Percentiles rank a stretch among this genome's conserved stretches.
phyloP scores from a whole-genome alignment of 371 early-diverging fungal species.

The Phascolomyces articulosus region DNA sequence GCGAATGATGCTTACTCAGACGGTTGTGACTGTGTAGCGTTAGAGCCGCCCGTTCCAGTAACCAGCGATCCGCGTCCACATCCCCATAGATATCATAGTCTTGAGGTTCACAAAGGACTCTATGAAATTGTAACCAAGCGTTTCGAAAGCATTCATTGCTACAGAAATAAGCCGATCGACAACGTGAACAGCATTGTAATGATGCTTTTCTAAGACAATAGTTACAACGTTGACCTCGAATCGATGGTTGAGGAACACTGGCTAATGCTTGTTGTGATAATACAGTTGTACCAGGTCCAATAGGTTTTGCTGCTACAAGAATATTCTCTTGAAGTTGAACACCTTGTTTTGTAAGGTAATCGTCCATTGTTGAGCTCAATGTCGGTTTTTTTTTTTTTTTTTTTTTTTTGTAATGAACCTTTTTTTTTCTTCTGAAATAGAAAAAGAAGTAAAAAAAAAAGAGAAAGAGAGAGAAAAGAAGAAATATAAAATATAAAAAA shows the following conservation, averaged over 20 bases:
- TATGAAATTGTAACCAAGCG: conserved; percentile 50
- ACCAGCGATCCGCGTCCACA: conserved; percentile 49
- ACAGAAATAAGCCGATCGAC: conserved; percentile 50
- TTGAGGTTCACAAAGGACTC: conserved; percentile 44
- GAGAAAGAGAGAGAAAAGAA: not conserved
- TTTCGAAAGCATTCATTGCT: conserved; percentile 50
- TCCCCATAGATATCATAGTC: conserved; percentile 38
- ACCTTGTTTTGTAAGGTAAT: conserved; percentile 4
- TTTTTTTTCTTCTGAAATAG: too few relatives aligned
- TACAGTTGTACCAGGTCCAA: conserved; percentile 29
- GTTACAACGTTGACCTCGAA: conserved; percentile 46
- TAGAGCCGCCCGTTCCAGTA: conserved; percentile 44
- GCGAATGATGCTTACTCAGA: conserved; percentile 53
- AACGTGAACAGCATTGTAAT: conserved; percentile 53
- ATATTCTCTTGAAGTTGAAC: not conserved
- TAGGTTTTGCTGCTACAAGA: conserved; percentile 1
- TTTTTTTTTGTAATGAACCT: too few relatives aligned
- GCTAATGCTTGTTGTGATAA: conserved; percentile 37
- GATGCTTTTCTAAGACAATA: conserved; percentile 40
- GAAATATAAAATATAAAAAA: not conserved
- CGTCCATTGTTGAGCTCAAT: conserved; percentile 13
- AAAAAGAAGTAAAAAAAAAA: not conserved
- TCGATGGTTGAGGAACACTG: conserved; percentile 41
- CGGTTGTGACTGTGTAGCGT: conserved; percentile 49
- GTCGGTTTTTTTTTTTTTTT: too few relatives aligned